phyloP scores from a whole-genome alignment of 306 rosid species.

The Canavalia ensiformis region DNA sequence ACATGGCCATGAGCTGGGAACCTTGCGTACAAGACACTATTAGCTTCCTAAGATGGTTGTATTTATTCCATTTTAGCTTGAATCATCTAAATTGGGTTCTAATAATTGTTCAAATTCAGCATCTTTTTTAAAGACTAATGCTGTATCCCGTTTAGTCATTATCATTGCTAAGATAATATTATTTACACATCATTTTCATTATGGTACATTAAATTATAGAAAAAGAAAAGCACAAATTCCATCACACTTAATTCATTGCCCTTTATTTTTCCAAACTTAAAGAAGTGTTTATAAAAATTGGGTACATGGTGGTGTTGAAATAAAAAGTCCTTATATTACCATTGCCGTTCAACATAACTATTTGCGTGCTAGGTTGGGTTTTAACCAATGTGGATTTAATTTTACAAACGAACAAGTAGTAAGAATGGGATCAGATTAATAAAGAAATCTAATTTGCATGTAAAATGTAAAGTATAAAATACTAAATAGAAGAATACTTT shows the following conservation, averaged over 20 bases:
- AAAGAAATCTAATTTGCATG: background rate
- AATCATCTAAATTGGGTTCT: background rate
- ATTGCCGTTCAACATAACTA: background rate
- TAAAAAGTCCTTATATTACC: background rate
- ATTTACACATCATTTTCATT: background rate
- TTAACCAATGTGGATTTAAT: background rate
- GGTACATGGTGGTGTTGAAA: background rate
- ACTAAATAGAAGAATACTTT: no score
- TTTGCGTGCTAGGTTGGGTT: background rate
- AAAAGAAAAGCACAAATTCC: background rate
- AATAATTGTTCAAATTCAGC: conserved; percentile 23
- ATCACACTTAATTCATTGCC: background rate
- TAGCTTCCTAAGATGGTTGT: conserved; percentile 32
- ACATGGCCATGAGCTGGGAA: background rate
- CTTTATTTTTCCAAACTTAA: background rate
- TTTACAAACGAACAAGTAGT: background rate
- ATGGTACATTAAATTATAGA: background rate
- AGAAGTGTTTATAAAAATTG: background rate
- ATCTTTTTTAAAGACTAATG: background rate
- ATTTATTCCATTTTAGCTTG: conserved; percentile 11
- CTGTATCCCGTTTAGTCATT: background rate
- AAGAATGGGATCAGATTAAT: background rate
- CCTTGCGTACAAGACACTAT: conserved; percentile 17
- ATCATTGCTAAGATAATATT: background rate
- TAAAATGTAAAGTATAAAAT: background rate